Conservation (phyloP, 768 basidiomycete genomes). For the Lactarius sanguifluus region DNA sequence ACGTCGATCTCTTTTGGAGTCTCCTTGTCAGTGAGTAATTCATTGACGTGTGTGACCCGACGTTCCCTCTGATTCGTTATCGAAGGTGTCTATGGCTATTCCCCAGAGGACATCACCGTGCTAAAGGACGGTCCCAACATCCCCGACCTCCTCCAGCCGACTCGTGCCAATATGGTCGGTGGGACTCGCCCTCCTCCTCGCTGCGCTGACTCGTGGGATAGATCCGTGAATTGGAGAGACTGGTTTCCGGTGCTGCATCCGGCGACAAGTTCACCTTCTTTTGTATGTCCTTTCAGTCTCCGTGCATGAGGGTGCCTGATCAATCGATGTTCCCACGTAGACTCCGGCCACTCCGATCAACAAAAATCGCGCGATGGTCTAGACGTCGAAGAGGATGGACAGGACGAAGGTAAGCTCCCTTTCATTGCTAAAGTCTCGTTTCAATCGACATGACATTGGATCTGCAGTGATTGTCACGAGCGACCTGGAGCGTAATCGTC, state of each 20-base stretch:
- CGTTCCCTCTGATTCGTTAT: not conserved
- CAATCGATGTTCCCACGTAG: slow-evolving; percentile 11
- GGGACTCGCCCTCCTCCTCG: not conserved
- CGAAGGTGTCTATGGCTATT: slow-evolving; percentile 24
- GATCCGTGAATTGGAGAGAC: slow-evolving; percentile 24
- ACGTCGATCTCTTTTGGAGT: slow-evolving; percentile 20
- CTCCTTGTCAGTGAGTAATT: slow-evolving; percentile 20
- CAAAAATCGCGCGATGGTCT: slow-evolving; percentile 10
- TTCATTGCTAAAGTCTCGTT: too few species aligned
- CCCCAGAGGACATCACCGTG: slow-evolving; percentile 23
- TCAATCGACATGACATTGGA: not conserved
- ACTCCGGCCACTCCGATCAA: slow-evolving; percentile 34
- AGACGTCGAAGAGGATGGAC: slow-evolving; percentile 30
- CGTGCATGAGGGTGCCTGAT: not conserved
- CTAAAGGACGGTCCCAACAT: slow-evolving; percentile 20
- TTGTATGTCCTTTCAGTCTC: slow-evolving; percentile 28
- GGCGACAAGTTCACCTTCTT: slow-evolving; percentile 34
- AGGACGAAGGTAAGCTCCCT: slow-evolving; percentile 31
- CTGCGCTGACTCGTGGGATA: slow-evolving; percentile 4
- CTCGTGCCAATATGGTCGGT: slow-evolving; percentile 26
- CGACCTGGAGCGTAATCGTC: slow-evolving; percentile 29
- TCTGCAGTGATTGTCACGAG: slow-evolving; percentile 21
- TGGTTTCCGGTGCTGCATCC: slow-evolving; percentile 25
- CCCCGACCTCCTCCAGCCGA: slow-evolving; percentile 19
- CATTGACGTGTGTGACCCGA: not conserved